Evolutionary conservation across 148 eudicot species (phyloP), one percentile per base, ranked within the genome.

Genomic region (Rhododendron williamsianum): DNA sequence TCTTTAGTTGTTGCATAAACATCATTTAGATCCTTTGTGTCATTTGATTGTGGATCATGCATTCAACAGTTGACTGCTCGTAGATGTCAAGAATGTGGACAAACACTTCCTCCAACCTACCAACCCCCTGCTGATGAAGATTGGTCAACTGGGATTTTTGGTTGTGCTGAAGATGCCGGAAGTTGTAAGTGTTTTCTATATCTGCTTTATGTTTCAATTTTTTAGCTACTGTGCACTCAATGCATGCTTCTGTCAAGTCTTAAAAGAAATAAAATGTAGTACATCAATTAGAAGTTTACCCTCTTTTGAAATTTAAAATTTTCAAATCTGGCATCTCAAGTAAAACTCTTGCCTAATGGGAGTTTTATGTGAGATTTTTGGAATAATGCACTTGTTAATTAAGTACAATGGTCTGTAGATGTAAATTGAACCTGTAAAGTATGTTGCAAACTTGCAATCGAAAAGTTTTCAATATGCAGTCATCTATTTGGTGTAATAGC

Each of bases 121-220:
- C 41, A 83, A 25, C 93, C 92, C 15, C 93, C 92, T 2, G 87
- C 92, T 4, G 91, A 90, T 67, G 93, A 91, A 87, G 89, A 87
- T 60, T 91, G 93, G 93, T 71, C 89, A 2, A 88, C 91, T 18
- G 93, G 93, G 60, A 90, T 91, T n/a, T 91, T 81, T 82, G 90
- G 90, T 41, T 91, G 93, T 85, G 49, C 85, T 60, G 93, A 89
- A 82, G 92, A 90, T 87, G 12, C 81, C 18, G 89, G 87, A 1
- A 91, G 90, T 86, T 91, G 93, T 91, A 89, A 87, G 71, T 23
- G 9, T 65, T 65, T 65, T n/a, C 30, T 23, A 7, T 63, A n/a
- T n/a, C 27, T 9, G 30, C 46, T 1, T 30, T 8, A 30, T 82
- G 11, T 18, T 43, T 65, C 33, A 65, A n/a, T 0, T 38, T 38